Evolutionary conservation across 1,284 basidiomycete species (phyloP).

Genomic region (Ustilago tritici): DNA sequence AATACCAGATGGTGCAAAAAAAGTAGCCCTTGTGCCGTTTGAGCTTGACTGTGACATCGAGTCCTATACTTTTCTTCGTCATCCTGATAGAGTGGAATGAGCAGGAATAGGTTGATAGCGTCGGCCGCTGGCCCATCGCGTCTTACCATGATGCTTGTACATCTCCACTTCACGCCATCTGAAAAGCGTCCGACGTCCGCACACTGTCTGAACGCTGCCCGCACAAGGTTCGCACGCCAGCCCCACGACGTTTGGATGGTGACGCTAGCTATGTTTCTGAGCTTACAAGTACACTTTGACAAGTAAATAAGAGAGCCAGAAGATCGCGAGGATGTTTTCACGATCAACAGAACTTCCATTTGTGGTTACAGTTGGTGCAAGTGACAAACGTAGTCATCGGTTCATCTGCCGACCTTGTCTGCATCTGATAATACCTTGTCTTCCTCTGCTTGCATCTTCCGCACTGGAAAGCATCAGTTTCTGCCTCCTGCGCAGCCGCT

Average conservation of each 20-base stretch:
- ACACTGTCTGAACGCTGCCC: neutral
- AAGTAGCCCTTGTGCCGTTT: neutral
- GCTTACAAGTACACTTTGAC: slow-evolving; percentile 18
- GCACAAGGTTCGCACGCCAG: neutral
- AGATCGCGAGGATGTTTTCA: no score
- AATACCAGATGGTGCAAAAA: neutral
- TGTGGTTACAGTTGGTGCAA: slow-evolving; percentile 66
- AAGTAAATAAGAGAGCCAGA: neutral
- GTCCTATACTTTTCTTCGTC: neutral
- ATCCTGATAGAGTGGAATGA: neutral
- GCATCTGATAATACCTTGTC: slow-evolving; percentile 68
- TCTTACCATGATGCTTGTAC: no score
- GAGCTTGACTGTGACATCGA: no score
- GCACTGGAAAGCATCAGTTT: slow-evolving; percentile 99
- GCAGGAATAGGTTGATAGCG: no score
- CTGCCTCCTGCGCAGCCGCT: slow-evolving; percentile 83
- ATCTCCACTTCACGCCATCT: neutral
- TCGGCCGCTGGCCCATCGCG: no score
- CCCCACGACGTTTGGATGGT: neutral
- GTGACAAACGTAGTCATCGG: slow-evolving; percentile 69
- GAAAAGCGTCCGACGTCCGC: neutral
- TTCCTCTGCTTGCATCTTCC: slow-evolving; percentile 77
- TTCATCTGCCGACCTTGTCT: slow-evolving; percentile 68
- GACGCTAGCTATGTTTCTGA: neutral
- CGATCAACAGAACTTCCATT: slow-evolving; percentile 66